Base-by-base conservation (phyloP, 768 basidiomycete species). In the Naganishia antarctica region DNA sequence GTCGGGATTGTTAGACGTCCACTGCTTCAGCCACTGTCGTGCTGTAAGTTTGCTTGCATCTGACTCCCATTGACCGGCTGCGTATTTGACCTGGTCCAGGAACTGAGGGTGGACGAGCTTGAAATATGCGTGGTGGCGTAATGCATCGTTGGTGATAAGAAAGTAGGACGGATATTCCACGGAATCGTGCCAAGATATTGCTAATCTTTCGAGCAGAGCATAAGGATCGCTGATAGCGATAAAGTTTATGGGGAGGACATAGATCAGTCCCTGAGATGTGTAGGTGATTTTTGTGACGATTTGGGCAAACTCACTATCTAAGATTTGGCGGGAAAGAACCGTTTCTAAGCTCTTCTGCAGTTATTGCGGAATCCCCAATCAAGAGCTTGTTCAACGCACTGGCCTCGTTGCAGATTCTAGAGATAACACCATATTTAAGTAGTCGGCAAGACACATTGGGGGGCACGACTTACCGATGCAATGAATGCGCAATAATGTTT, bases 41-140 rank as follows among this genome's bases (percentile, higher is more conserved):
- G 71, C 64, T 4, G 59, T 51, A 25, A 53, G 26, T 26, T 67
- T 66, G n/a, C 47, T 71, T 63, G 72, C 61, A 58, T 71, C 69
- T 4, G 71, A 70, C 53, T 72, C 70, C 45, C 66, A 66, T 53
- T 69, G 67, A 0, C 73, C 73, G 2, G 70, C 70, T 1, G 71
- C 71, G 25, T 63, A 64, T 37, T 67, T 61, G 41, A 70, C 65
- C 34, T 70, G 61, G 41, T 74, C 69, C 8, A 74, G 63, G 26
- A 74, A 53, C 7, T 70, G 70, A 0, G 71, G 69, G 13, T 69
- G 68, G 1, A 70, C 66, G 58, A 74, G 69, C 29, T 67, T 64
- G 6, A 72, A 47, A 29, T 68, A 63, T 1, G 71, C 66, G 29
- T 72, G 70, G 47, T 74, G 73, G n/a, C 69, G 72, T 31, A 74